Base-by-base conservation (phyloP, 1,139 yeast species). In the Yamadazyma trypodendri region DNA sequence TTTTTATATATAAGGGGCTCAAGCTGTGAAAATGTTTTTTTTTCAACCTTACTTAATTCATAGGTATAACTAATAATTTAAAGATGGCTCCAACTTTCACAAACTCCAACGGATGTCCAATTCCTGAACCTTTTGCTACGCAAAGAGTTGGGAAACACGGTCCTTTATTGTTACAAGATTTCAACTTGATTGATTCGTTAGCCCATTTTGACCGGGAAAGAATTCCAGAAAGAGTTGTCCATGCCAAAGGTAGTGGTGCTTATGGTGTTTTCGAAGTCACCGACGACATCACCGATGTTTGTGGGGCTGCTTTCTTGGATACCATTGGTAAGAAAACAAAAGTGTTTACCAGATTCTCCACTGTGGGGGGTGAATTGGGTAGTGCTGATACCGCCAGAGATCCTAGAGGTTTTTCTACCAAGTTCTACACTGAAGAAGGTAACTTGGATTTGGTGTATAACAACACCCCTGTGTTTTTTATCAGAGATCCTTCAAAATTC, bases 171-270 rank as follows among this genome's bases (percentile, higher is more conserved):
- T 61, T 86, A 50, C 95, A 86, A 63, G 95, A 86, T 60, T 79
- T 80, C 64, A 84, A 83, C 62, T 67, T 85, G 55, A 74, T 85
- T 54, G 95, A 86, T 55, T 71, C 84, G 30, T 65, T 86, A 38
- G 85, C 95, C 21, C 94, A 84, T 60, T 86, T 86, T 54, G 92
- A 84, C 67, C 77, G 95, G 54, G 95, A 87, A 66, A 75, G 95
- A 61, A 80, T 86, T 44, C 95, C 95, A 29, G 95, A 86, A 66
- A 78, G 95, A 62, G 94, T 86, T 39, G 95, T 86, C 36, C 95
- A 86, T 58, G 95, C 95, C 45, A 85, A 85, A 63, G 95, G 95
- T 48, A 84, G 88, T 31, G 95, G 95, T 51, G 94, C 94, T 36
- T 81, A 74, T 57, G 92, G 94, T 54, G 75, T 67, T 44, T 86